Percentiles rank a stretch among this genome's conserved stretches.
Evolutionary conservation across 805 yeast species (phyloP).

Genomic region (Kodamaea jinghongensis): DNA sequence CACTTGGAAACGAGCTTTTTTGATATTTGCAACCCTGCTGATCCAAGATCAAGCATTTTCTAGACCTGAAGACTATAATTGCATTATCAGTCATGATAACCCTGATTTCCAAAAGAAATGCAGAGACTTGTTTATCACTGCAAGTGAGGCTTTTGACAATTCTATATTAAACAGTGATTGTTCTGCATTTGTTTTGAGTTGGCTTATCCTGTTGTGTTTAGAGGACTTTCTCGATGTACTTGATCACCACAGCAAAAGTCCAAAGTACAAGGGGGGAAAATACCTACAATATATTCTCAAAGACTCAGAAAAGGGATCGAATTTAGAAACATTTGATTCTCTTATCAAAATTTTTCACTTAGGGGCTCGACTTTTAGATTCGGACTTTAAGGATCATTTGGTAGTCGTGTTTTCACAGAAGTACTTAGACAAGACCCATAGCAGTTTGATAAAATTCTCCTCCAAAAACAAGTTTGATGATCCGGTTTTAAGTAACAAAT

Average conservation of each 20-base stretch:
- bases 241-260: neutral
- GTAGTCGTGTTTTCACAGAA: constrained; percentile 27
- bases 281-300: constrained; percentile 27
- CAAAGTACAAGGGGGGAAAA: constrained; percentile 30
- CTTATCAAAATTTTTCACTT: constrained; percentile 34
- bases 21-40: constrained; percentile 29
- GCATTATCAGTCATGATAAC: constrained; percentile 18
- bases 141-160: constrained; percentile 30
- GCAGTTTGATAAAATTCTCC: constrained; percentile 17
- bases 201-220: constrained; percentile 33
- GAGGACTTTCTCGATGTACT: constrained; percentile 26
- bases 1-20: constrained; percentile 36
- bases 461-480: constrained; percentile 11
- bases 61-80: constrained; percentile 34
- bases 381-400: constrained; percentile 20
- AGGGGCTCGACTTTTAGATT: constrained; percentile 29
- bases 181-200: constrained; percentile 25
- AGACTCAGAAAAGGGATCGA: constrained; percentile 25
- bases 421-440: constrained; percentile 33
- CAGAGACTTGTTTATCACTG: constrained; percentile 32
- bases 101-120: constrained; percentile 24
- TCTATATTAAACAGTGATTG: constrained; percentile 14
- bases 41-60: constrained; percentile 37
- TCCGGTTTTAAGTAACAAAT: constrained; percentile 13
- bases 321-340: constrained; percentile 34